Conservation (phyloP, 805 yeast species). For the Barnettozyma sucrosica region DNA sequence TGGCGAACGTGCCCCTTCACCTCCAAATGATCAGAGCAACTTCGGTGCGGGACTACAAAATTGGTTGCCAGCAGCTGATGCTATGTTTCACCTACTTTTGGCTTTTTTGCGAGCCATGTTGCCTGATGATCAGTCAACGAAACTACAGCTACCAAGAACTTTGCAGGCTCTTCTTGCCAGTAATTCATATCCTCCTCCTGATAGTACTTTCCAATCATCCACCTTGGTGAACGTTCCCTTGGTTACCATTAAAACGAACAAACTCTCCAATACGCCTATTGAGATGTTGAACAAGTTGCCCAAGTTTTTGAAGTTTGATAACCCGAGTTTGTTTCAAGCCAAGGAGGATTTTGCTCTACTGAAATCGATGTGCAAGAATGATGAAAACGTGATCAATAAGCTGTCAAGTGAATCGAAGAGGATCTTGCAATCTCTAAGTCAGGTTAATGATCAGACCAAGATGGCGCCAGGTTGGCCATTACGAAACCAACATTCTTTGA, state of each 20-base stretch:
- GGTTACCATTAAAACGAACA: slow-evolving; percentile 42
- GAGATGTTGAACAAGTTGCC: slow-evolving; percentile 58
- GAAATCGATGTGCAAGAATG: slow-evolving; percentile 61
- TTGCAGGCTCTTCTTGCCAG: slow-evolving; percentile 60
- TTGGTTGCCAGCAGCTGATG: slow-evolving; percentile 82
- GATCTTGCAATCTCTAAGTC: slow-evolving; percentile 36
- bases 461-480: slow-evolving; percentile 38
- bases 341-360: slow-evolving; percentile 74
- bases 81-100: slow-evolving; percentile 72
- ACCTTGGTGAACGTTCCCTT: slow-evolving; percentile 53
- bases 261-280: slow-evolving; percentile 40
- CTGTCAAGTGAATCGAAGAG: slow-evolving; percentile 72
- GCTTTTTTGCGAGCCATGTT: slow-evolving; percentile 77
- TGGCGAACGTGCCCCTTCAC: not conserved
- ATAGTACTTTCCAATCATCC: slow-evolving; percentile 29
- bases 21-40: slow-evolving; percentile 23
- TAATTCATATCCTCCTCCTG: slow-evolving; percentile 71
- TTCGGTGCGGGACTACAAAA: slow-evolving; percentile 67
- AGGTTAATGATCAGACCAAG: slow-evolving; percentile 27
- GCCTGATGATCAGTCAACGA: slow-evolving; percentile 52
- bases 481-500: slow-evolving; percentile 21
- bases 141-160: slow-evolving; percentile 56
- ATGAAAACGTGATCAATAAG: slow-evolving; percentile 50
- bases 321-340: slow-evolving; percentile 62
- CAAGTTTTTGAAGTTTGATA: slow-evolving; percentile 59